These are phyloP conservation scores for Gleditsia sinensis DNA, from an alignment of 306 rosid species.

Conservation along the genomic window DNA sequence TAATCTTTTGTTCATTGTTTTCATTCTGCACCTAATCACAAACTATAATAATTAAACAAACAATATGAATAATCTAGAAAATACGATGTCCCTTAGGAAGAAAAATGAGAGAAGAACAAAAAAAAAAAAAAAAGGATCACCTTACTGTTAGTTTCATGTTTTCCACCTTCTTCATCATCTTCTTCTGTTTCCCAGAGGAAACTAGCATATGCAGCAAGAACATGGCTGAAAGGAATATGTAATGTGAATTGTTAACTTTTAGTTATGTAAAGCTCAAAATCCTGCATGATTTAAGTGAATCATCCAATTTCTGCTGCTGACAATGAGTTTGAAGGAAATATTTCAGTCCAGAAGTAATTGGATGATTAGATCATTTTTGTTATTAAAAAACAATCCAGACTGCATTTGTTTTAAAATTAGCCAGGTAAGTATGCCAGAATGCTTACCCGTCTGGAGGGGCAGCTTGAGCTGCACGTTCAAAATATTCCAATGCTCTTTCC, in stretches of 20 bases:
- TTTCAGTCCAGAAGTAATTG: not conserved
- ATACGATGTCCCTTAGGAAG: not conserved
- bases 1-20: conserved; percentile 26
- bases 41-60: conserved; percentile 29
- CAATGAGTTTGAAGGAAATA: conserved; percentile 12
- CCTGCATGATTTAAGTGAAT: conserved; percentile 18
- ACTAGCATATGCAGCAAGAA: conserved; percentile 82
- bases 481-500: conserved; percentile 62
- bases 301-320: conserved; percentile 16
- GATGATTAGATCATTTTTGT: not conserved
- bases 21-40: conserved; percentile 45
- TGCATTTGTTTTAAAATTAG: not conserved
- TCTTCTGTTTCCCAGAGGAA: conserved; percentile 83
- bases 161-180: conserved; percentile 40
- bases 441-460: conserved; percentile 73
- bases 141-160: conserved; percentile 37
- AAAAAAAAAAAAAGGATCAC: conserved; percentile 36
- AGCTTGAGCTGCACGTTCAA: conserved; percentile 69
- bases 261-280: conserved; percentile 2
- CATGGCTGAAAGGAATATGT: conserved; percentile 55
- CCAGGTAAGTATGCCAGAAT: conserved; percentile 3
- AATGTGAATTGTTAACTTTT: conserved; percentile 27
- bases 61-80: conserved; percentile 12
- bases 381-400: not conserved
- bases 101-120: conserved; percentile 3